These are phyloP conservation scores for Axilococcus clingmanii DNA, from an alignment of 139 green algal genomes.

Conservation along the genomic window DNA sequence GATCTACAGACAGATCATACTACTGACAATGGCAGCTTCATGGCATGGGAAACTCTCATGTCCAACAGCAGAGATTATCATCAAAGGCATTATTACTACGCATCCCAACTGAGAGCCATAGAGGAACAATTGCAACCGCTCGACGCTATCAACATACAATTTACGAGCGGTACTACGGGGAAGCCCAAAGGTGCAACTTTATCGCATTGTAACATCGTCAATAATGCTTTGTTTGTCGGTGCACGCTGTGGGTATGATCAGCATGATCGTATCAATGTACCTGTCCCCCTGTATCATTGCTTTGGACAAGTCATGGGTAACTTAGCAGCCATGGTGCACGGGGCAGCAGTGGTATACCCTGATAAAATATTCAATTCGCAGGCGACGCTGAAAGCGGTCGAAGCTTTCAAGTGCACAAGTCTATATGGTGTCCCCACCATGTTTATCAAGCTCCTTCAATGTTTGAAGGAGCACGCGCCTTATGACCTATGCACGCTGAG, in stretches of 20 bases:
- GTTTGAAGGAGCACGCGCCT: constrained; percentile 9
- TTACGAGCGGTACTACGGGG: constrained; percentile 22
- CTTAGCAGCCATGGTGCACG: not conserved
- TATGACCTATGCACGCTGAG: constrained; percentile 15
- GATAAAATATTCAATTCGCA: constrained; percentile 12
- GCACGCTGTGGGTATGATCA: not conserved
- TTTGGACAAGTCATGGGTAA: constrained; percentile 15
- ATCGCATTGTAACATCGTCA: constrained; percentile 22
- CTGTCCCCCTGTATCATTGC: constrained; percentile 29
- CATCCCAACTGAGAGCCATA: no score
- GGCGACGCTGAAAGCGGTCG: constrained; percentile 9
- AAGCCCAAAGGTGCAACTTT: constrained; percentile 24
- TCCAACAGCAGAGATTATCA: constrained; percentile 7
- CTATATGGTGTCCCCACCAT: constrained; percentile 21
- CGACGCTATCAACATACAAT: constrained; percentile 28
- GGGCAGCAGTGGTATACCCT: constrained; percentile 11
- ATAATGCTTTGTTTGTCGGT: constrained; percentile 17
- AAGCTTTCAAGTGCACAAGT: constrained; percentile 14
- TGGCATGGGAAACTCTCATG: no score
- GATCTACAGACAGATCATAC: not conserved
- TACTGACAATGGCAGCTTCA: not conserved
- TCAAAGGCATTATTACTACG: not conserved
- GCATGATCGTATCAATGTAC: constrained; percentile 19
- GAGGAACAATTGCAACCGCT: not conserved
- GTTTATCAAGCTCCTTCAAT: constrained; percentile 15